Evolutionary conservation across 2,329 filamentous ascomycete species (phyloP).

Genomic region (Aureobasidium subglaciale): DNA sequence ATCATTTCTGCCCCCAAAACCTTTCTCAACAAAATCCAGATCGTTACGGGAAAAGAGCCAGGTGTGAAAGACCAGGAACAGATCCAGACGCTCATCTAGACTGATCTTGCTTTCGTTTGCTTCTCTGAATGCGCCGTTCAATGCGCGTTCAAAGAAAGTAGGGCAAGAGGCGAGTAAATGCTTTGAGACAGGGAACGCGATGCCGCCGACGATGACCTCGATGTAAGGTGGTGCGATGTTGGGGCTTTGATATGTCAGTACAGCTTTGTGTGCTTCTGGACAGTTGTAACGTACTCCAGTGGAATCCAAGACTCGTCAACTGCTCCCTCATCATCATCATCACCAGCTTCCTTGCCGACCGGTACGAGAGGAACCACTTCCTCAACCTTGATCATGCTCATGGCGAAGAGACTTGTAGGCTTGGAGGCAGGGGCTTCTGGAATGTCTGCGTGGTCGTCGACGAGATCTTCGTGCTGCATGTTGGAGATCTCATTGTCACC

Average conservation of each 20-base stretch:
- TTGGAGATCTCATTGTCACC: no score
- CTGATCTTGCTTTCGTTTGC: background rate
- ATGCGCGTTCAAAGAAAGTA: background rate
- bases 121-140: background rate
- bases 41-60: background rate
- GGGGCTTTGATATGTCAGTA: background rate
- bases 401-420: no score
- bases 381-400: background rate
- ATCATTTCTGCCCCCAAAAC: background rate
- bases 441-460: no score
- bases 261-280: background rate
- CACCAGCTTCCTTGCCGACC: no score
- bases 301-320: background rate
- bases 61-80: background rate
- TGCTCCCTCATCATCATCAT: no score
- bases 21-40: background rate
- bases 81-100: background rate
- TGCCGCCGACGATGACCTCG: background rate
- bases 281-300: background rate
- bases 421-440: no score
- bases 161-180: background rate
- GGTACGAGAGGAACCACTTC: background rate
- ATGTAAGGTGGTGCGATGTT: background rate
- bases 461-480: no score
- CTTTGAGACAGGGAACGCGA: background rate